Evolutionary conservation across 2,329 filamentous ascomycete species (phyloP).

Genomic region (Harringtonia lauricola): DNA sequence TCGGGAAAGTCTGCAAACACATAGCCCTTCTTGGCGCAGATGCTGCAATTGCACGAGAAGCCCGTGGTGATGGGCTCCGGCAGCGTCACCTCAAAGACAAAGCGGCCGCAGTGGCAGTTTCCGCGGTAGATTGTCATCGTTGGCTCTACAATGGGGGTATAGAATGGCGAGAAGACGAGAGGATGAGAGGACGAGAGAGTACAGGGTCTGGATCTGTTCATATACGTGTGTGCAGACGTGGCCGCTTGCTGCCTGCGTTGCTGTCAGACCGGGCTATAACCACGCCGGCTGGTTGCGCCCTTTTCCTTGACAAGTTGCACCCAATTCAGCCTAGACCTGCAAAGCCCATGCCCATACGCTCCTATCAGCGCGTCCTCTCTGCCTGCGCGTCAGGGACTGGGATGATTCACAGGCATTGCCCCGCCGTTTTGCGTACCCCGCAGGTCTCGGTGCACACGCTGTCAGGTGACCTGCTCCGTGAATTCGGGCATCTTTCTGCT

Average conservation of each 20-base stretch:
- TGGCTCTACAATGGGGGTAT: not conserved
- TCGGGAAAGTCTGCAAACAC: constrained; percentile 24
- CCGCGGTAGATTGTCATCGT: constrained; percentile 31
- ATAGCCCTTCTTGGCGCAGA: constrained; percentile 42
- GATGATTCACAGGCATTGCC: no score
- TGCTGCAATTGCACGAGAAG: constrained; percentile 55
- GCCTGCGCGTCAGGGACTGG: no score
- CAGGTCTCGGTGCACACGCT: not conserved
- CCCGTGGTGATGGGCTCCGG: constrained; percentile 44
- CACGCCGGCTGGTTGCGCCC: no score
- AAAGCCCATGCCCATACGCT: no score
- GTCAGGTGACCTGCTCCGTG: not conserved
- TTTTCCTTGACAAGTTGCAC: no score
- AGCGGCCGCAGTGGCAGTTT: constrained; percentile 46
- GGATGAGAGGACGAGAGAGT: not conserved
- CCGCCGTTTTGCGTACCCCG: not conserved
- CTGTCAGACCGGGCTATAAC: no score
- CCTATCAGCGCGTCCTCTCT: no score
- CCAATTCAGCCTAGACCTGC: no score
- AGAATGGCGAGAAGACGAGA: not conserved
- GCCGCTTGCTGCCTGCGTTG: no score
- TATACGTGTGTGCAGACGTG: no score
- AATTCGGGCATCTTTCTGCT: no score
- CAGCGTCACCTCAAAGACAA: constrained; percentile 37
- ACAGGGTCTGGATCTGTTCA: no score